Conservation (phyloP, 148 eudicot species). For the Rhododendron vialii region DNA sequence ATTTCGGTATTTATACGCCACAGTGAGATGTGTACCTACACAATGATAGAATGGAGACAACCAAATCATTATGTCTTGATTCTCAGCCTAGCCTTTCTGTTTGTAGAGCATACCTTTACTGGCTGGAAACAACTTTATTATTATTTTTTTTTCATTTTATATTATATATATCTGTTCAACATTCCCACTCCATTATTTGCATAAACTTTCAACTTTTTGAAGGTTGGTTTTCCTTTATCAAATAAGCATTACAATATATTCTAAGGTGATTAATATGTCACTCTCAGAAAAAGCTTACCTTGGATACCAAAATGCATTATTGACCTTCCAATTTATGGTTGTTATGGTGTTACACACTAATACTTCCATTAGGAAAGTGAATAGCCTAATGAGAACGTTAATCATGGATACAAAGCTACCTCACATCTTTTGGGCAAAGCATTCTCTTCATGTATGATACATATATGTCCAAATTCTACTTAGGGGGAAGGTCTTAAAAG, state of each 20-base stretch:
- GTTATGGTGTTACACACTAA: background rate
- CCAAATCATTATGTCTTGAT: background rate
- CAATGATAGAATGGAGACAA: background rate
- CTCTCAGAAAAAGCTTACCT: background rate
- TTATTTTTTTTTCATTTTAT: background rate
- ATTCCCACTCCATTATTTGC: background rate
- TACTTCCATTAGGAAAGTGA: background rate
- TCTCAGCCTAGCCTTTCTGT: background rate
- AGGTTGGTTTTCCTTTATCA: background rate
- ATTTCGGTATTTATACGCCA: background rate
- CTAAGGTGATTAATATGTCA: background rate
- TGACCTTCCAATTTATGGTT: background rate
- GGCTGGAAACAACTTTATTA: background rate
- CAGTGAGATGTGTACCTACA: background rate
- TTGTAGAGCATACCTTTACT: background rate
- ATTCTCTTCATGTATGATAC: background rate
- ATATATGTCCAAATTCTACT: background rate
- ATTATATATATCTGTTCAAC: background rate
- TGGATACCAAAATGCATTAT: conserved; percentile 1
- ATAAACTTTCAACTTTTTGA: background rate
- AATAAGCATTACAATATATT: background rate
- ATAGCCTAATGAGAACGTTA: background rate
- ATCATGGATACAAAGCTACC: background rate
- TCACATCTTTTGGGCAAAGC: background rate
- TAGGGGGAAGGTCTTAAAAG: background rate